Percentiles rank a stretch among this genome's conserved stretches.
Conservation (phyloP, 2,329 filamentous ascomycete species). For the Mycosphaerelloides madeirae region DNA sequence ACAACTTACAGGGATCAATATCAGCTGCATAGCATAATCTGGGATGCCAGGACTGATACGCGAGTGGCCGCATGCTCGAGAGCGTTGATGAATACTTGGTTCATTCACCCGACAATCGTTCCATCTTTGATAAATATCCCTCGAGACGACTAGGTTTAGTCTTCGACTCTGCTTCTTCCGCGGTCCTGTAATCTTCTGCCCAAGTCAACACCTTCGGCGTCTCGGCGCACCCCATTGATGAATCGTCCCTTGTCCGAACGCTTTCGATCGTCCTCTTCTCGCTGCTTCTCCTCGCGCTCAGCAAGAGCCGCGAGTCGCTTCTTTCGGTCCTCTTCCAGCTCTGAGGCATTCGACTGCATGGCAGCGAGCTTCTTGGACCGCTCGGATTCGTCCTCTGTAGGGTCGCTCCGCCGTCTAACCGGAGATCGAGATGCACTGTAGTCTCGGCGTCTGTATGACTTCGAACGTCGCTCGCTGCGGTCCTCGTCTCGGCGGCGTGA, state of each 20-base stretch:
- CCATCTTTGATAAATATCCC: no score
- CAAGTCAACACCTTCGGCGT: constrained; percentile 30
- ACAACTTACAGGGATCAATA: no score
- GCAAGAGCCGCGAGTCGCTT: constrained; percentile 63
- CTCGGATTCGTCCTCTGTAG: constrained; percentile 30
- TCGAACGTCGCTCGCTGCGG: constrained; percentile 25
- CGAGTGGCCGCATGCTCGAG: no score
- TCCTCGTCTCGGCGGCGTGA: constrained; percentile 19
- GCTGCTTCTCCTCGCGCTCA: constrained; percentile 58
- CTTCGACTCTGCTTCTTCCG: constrained; percentile 18
- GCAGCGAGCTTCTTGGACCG: constrained; percentile 36
- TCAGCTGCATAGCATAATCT: no score
- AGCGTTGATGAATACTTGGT: no score
- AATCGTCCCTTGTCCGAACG: constrained; percentile 35
- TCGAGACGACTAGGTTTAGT: constrained; percentile 8
- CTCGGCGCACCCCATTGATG: constrained; percentile 30
- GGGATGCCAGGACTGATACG: no score
- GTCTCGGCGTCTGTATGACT: constrained; percentile 25
- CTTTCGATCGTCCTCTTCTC: constrained; percentile 59
- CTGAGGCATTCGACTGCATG: constrained; percentile 44
- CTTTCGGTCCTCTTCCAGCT: constrained; percentile 66
- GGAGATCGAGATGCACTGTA: constrained; percentile 26
- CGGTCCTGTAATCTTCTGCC: constrained; percentile 24
- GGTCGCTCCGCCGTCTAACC: constrained; percentile 12
- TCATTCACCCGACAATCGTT: no score